A percentile compares a stretch with the other conserved stretches of the same genome.
Evolutionary conservation across 192 early-diverging fungal species (phyloP).

Genomic region (Umbelopsis isabellina): DNA sequence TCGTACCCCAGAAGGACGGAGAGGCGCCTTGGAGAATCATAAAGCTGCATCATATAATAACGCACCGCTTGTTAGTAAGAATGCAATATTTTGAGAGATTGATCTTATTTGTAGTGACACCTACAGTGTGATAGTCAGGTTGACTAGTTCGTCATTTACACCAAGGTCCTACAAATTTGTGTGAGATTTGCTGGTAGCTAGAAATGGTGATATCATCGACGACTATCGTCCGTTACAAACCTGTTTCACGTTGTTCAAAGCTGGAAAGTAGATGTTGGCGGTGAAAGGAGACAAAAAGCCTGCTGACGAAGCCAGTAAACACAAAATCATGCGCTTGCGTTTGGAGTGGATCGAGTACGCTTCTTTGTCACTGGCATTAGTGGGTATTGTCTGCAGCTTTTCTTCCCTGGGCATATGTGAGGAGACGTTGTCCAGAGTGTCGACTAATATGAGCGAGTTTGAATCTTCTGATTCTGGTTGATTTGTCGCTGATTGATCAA

Average conservation of each 20-base stretch:
- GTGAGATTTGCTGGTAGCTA: not conserved
- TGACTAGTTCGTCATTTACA: constrained; percentile 33
- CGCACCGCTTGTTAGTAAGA: too few species aligned
- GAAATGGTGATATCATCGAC: not conserved
- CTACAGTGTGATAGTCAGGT: constrained; percentile 41
- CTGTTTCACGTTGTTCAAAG: constrained; percentile 22
- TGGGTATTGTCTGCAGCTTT: not conserved
- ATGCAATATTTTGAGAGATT: too few species aligned
- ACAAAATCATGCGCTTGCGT: not conserved
- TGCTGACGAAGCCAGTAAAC: not conserved
- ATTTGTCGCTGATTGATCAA: too few species aligned
- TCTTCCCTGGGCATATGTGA: not conserved
- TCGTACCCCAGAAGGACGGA: constrained; percentile 46
- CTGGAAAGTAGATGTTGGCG: constrained; percentile 31
- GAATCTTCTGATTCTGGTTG: too few species aligned
- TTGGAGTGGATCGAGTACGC: constrained; percentile 3
- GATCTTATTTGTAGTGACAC: not conserved
- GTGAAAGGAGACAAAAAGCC: constrained; percentile 23
- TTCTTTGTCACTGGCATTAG: not conserved
- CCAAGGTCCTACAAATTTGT: constrained; percentile 30
- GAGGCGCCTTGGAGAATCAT: constrained; percentile 44
- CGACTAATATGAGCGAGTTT: too few species aligned
- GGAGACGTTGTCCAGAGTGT: too few species aligned
- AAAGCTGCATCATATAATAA: not conserved
- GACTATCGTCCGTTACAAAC: not conserved